These are phyloP conservation scores for Cladosporium sp. DNA, from an alignment of 2,329 filamentous ascomycete species.

Conservation along the genomic window DNA sequence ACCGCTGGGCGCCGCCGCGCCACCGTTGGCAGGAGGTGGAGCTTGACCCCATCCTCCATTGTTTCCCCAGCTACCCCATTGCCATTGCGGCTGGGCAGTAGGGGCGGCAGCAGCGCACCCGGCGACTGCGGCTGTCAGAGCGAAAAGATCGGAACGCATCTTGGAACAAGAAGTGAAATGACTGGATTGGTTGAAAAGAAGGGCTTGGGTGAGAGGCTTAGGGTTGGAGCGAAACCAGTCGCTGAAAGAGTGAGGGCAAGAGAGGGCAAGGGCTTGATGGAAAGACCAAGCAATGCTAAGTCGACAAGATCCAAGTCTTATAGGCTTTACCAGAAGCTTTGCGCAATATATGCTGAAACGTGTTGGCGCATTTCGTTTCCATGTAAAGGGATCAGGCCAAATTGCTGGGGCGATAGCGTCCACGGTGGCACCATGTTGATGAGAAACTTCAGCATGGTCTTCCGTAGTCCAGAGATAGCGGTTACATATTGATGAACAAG, in stretches of 20 bases:
- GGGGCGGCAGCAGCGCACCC: slow-evolving; percentile 10
- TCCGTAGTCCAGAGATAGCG: no score
- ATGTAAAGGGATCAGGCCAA: no score
- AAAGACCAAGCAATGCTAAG: slow-evolving; percentile 11
- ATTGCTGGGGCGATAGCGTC: no score
- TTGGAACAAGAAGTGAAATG: not conserved
- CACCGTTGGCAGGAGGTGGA: not conserved
- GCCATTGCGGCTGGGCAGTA: slow-evolving; percentile 3
- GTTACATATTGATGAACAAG: no score
- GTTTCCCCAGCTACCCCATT: slow-evolving; percentile 8
- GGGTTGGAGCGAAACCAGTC: slow-evolving; percentile 9
- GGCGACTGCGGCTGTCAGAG: slow-evolving; percentile 11
- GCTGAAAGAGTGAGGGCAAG: not conserved
- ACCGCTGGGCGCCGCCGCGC: not conserved
- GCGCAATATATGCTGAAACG: no score
- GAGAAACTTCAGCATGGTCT: no score
- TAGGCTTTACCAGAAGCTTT: no score
- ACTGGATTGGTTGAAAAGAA: not conserved
- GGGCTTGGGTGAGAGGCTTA: not conserved
- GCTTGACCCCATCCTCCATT: slow-evolving; percentile 4
- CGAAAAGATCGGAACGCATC: slow-evolving; percentile 10
- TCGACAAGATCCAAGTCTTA: not conserved
- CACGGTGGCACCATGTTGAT: no score
- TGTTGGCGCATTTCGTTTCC: no score
- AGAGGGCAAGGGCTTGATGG: slow-evolving; percentile 6